These are phyloP conservation scores for Boletus reticulatus DNA, from an alignment of 768 basidiomycete species.

Conservation along the genomic window DNA sequence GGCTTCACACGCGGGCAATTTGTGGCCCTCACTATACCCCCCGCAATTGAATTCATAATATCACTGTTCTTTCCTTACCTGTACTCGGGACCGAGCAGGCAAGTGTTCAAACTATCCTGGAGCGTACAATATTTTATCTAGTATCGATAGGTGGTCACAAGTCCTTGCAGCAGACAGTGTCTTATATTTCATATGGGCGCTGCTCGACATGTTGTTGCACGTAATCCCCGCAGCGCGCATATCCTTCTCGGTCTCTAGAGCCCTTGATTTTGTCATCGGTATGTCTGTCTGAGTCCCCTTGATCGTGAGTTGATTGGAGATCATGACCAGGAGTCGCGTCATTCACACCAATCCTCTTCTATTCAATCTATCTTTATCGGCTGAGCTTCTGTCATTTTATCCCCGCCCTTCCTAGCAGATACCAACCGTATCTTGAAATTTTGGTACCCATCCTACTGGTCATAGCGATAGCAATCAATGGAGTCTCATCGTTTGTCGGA, in stretches of 20 bases:
- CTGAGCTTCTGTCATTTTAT: slow-evolving; percentile 53
- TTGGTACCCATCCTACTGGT: slow-evolving; percentile 55
- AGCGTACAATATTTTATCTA: background rate
- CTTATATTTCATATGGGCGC: slow-evolving; percentile 54
- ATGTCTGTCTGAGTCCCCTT: slow-evolving; percentile 22
- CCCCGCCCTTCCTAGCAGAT: slow-evolving; percentile 47
- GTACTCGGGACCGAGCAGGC: slow-evolving; percentile 50
- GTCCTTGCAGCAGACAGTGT: slow-evolving; percentile 62
- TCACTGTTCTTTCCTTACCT: slow-evolving; percentile 50
- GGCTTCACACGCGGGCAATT: slow-evolving; percentile 47
- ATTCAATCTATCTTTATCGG: slow-evolving; percentile 59
- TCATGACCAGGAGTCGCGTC: slow-evolving; percentile 47
- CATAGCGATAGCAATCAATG: slow-evolving; percentile 51
- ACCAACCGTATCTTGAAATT: slow-evolving; percentile 43
- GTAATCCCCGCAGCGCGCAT: slow-evolving; percentile 49
- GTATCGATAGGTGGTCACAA: slow-evolving; percentile 41
- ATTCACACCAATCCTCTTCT: slow-evolving; percentile 63
- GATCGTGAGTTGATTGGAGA: background rate
- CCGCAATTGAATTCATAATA: slow-evolving; percentile 61
- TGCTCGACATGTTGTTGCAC: slow-evolving; percentile 62
- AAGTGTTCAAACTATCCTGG: slow-evolving; percentile 24
- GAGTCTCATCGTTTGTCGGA: slow-evolving; percentile 64
- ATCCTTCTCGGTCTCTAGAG: slow-evolving; percentile 45
- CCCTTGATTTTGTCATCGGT: slow-evolving; percentile 64
- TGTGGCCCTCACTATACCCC: slow-evolving; percentile 56